A percentile compares a stretch with the other conserved stretches of the same genome.
Conservation (phyloP, 2,329 filamentous ascomycete genomes). For the Hymenoscyphus albidus region DNA sequence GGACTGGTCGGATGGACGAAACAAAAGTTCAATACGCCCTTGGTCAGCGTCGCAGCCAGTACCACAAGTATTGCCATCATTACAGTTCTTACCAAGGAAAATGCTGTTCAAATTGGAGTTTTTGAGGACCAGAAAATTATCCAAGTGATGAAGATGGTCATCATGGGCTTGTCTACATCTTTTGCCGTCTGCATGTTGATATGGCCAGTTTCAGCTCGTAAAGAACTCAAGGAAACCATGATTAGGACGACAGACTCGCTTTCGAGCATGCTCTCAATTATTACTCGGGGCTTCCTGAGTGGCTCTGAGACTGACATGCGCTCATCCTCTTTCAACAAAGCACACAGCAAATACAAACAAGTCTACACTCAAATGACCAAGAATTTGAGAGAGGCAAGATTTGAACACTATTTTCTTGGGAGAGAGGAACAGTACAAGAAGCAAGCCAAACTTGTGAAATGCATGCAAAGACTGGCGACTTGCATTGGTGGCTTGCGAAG, state of each 20-base stretch:
- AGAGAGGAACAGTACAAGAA: slow-evolving; percentile 74
- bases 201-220: slow-evolving; percentile 73
- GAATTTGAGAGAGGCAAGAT: slow-evolving; percentile 78
- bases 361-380: slow-evolving; percentile 69
- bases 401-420: slow-evolving; percentile 81
- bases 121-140: slow-evolving; percentile 79
- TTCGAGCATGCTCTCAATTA: slow-evolving; percentile 75
- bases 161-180: slow-evolving; percentile 71
- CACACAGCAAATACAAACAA: slow-evolving; percentile 60
- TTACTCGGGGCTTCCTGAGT: slow-evolving; percentile 78
- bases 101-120: slow-evolving; percentile 74
- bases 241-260: slow-evolving; percentile 70
- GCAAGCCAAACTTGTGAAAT: slow-evolving; percentile 76
- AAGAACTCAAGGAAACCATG: slow-evolving; percentile 69
- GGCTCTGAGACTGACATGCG: slow-evolving; percentile 76
- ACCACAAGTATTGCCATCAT: slow-evolving; percentile 85
- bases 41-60: slow-evolving; percentile 82
- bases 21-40: slow-evolving; percentile 69
- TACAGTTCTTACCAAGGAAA: slow-evolving; percentile 86
- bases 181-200: slow-evolving; percentile 73
- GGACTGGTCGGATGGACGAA: slow-evolving; percentile 88
- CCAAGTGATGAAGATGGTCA: slow-evolving; percentile 77
- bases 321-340: slow-evolving; percentile 59
- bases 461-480: slow-evolving; percentile 79
- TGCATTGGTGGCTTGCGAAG: slow-evolving; percentile 87